These are phyloP conservation scores for Globisporangium rhizosaccharum DNA, from an alignment of 352 stramenopile genomes.

Conservation along the genomic window DNA sequence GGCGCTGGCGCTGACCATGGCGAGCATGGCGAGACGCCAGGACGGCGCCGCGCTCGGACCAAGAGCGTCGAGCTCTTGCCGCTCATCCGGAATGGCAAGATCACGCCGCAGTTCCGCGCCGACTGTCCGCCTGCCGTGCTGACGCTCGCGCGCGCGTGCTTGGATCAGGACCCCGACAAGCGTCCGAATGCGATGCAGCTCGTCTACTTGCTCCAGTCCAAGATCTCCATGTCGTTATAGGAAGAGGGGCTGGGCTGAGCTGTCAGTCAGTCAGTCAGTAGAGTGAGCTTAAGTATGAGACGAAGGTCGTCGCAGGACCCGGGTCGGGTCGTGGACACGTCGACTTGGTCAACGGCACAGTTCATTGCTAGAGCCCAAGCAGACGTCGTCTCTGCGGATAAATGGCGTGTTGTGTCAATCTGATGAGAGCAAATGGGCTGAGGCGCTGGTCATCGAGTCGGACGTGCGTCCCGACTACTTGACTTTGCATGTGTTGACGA, in stretches of 20 bases:
- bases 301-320: no score
- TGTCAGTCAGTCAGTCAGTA: no score
- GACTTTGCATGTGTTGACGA: no score
- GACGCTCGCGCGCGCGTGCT: conserved; percentile 29
- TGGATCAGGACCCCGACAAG: conserved; percentile 23
- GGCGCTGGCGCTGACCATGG: not conserved
- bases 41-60: conserved; percentile 16
- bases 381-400: no score
- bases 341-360: no score
- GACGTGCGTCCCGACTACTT: no score
- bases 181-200: conserved; percentile 48
- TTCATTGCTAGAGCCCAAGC: no score
- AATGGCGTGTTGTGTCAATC: no score
- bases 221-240: conserved; percentile 16
- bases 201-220: conserved; percentile 38
- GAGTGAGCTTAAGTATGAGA: no score
- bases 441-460: no score
- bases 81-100: conserved; percentile 36
- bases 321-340: no score
- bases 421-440: no score
- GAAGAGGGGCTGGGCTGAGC: not conserved
- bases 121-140: conserved; percentile 31
- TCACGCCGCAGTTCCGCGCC: conserved; percentile 30
- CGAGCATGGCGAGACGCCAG: not conserved
- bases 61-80: conserved; percentile 57